A percentile compares a stretch with the other conserved stretches of the same genome.
Conservation (phyloP, 306 rosid genomes). For the Leucaena leucocephala region DNA sequence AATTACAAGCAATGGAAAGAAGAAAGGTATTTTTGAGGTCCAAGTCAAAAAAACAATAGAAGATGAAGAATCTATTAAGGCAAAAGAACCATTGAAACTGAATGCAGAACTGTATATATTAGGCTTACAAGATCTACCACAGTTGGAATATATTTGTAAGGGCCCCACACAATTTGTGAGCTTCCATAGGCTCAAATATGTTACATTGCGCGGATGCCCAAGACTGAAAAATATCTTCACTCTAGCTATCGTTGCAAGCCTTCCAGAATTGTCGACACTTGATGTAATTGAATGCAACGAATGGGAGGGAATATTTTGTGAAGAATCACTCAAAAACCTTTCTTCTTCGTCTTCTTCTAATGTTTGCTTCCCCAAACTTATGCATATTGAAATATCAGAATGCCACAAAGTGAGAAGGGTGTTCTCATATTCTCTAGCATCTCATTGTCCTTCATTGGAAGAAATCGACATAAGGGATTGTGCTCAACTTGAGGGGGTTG, state of each 20-base stretch:
- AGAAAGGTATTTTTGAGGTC: neutral
- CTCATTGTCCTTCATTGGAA: neutral
- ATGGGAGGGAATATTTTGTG: constrained; percentile 21
- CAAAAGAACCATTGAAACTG: neutral
- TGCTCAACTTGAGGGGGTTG: neutral
- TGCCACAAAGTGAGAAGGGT: neutral
- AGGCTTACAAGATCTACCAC: accelerated
- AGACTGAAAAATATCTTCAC: neutral
- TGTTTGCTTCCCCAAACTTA: constrained; percentile 1
- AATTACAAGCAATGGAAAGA: accelerated
- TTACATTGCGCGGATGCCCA: accelerated
- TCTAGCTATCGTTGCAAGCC: neutral
- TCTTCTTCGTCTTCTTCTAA: constrained; percentile 1
- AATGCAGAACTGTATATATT: neutral
- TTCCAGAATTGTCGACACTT: neutral
- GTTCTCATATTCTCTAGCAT: neutral
- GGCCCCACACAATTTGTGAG: neutral
- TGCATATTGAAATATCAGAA: accelerated
- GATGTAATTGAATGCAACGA: accelerated
- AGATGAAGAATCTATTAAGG: neutral
- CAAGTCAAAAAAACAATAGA: neutral
- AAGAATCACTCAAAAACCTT: constrained; percentile 9
- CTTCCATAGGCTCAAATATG: neutral
- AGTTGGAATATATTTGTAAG: neutral
- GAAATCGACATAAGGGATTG: accelerated